Evolutionary conservation across 129 eudicot genomes (phyloP), one percentile per base, ranked within the genome.

Genomic region (Flaveria sonorensis): DNA sequence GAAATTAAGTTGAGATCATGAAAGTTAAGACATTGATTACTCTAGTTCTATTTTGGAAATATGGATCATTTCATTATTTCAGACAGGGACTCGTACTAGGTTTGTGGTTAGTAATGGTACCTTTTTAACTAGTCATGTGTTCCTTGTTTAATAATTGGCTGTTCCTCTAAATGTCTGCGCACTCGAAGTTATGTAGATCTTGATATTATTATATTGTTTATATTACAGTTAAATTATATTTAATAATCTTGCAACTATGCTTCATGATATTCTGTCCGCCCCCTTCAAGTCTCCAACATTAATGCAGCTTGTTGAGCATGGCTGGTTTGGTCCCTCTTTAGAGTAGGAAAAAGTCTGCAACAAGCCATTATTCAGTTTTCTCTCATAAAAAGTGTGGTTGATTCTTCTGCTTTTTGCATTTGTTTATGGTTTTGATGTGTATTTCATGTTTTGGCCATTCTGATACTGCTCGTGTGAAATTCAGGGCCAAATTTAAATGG

Each of bases 401-500:
- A 2, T 65, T 11, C 65, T 14, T 14, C 45, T 28, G 32, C 20
- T 1, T 14, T 28, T 13, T 63, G 69, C 45, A 32, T 63, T 14
- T 39, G 50, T 40, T 36, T 7, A 36, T 16, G 47, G 26, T 65
- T 39, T 15, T 1, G n/a, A 7, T n/a, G 26, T 39, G 0, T 16
- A 19, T 51, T 16, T 24, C 80, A 30, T 48, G 46, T 26, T 72
- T 39, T 55, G 63, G 46, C 1, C 11, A 62, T 66, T 43, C 57
- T 74, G 55, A 30, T 28, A 7, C 66, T 10, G 45, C 7, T n/a
- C 13, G 1, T 45, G 60, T 66, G 75, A 61, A 42, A 39, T 74
- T 32, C 70, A 92, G 91, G 98, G 74, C 96, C 98, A 16, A 92
- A 92, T 73, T 81, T 90, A 87, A 88, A 87, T 78, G 96, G 98